phyloP scores from a whole-genome alignment of 2,329 filamentous ascomycete genomes.

The Fusarium nodosum region DNA sequence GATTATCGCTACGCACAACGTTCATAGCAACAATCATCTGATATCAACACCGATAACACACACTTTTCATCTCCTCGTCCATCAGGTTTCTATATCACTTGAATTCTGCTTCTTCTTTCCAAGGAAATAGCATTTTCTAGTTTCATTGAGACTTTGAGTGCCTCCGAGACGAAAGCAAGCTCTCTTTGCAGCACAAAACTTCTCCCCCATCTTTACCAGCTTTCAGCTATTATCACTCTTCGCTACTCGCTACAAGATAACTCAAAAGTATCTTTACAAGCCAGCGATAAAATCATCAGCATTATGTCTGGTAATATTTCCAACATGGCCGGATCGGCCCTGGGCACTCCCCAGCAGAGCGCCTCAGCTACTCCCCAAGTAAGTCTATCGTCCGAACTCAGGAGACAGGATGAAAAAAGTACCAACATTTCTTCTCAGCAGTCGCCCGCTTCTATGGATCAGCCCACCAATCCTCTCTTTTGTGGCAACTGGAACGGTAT shows the following conservation, averaged over 20 bases:
- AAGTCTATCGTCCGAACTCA: not conserved
- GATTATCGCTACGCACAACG: conserved; percentile 13
- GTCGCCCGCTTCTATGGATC: not conserved
- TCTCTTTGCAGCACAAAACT: conserved; percentile 2
- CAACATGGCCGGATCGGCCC: not conserved
- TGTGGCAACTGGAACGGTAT: not conserved
- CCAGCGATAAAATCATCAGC: not conserved
- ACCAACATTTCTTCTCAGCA: conserved; percentile 15
- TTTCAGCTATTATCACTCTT: not conserved
- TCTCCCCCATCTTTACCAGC: not conserved
- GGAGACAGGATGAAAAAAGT: conserved; percentile 5
- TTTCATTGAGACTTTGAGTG: not conserved
- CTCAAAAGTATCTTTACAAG: conserved; percentile 14
- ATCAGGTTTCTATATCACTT: conserved; percentile 5
- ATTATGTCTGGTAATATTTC: conserved; percentile 18
- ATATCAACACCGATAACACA: conserved; percentile 1
- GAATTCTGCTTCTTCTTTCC: conserved; percentile 6
- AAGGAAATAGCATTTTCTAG: not conserved
- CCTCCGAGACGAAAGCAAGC: not conserved
- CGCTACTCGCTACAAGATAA: conserved; percentile 9
- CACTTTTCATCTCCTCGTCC: conserved; percentile 7
- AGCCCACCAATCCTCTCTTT: not conserved
- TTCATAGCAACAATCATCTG: conserved; percentile 16
- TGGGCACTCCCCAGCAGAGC: not conserved
- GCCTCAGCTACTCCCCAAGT: conserved; percentile 4